Conservation (phyloP, 257 asterid genomes). For the Lithospermum erythrorhizon region DNA sequence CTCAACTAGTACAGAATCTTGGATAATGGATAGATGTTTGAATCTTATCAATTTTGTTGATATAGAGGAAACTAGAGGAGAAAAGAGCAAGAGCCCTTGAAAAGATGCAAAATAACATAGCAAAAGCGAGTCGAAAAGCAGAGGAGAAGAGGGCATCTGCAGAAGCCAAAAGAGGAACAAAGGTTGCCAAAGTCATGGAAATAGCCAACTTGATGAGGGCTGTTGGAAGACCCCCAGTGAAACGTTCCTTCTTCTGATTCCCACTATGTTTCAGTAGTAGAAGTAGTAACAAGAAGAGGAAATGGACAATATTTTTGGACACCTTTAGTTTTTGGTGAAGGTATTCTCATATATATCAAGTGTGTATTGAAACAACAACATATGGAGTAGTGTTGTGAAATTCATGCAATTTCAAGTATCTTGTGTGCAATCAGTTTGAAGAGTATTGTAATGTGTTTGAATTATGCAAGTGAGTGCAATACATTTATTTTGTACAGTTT, state of each 20-base stretch:
- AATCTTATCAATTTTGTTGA: background rate
- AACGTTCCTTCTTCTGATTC: conserved; percentile 64
- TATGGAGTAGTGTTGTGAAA: too few relatives aligned
- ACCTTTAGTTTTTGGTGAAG: too few relatives aligned
- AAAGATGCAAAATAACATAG: conserved; percentile 83
- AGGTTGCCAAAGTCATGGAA: conserved; percentile 72
- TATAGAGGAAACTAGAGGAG: conserved; percentile 85
- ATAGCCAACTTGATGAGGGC: conserved; percentile 77
- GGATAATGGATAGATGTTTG: too few relatives aligned
- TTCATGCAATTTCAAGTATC: too few relatives aligned
- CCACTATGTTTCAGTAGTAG: background rate
- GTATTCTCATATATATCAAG: too few relatives aligned
- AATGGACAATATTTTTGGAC: background rate
- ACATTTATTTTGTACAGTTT: too few relatives aligned
- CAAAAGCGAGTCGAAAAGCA: conserved; percentile 82
- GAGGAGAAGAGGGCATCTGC: conserved; percentile 91
- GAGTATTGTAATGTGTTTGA: too few relatives aligned
- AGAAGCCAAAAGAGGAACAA: conserved; percentile 85
- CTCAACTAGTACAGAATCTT: too few relatives aligned
- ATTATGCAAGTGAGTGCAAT: too few relatives aligned
- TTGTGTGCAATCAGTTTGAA: too few relatives aligned
- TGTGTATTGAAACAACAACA: too few relatives aligned
- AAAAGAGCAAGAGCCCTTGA: conserved; percentile 78
- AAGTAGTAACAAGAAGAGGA: background rate
- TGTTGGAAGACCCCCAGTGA: conserved; percentile 75